Evolutionary conservation across 192 early-diverging fungal genomes (phyloP), one percentile per base, ranked within the genome.

Genomic region (Backusella westeae): DNA sequence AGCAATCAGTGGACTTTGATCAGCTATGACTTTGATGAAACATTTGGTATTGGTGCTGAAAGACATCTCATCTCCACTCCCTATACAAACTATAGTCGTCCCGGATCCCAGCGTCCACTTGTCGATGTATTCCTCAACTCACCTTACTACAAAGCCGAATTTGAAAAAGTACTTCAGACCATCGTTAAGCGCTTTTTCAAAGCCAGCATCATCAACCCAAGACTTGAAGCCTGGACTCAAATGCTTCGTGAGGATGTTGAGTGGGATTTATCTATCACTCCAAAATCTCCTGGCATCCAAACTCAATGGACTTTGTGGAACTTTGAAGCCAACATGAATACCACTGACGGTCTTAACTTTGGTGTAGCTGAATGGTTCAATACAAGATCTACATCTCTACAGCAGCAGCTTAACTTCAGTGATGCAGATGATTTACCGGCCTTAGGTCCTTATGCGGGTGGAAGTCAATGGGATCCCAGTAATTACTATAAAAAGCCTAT

Each of bases 151-250:
- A 76, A 73, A 12, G 23, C 69, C 4, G 74, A 69, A 56, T 86
- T 86, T 49, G 85, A 86, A 65, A n/a, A 73, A 17, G 74, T 81
- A 23, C 73, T 86, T 10, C 76, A 78, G 44, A 80, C 83, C 0
- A 77, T 74, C 52, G 59, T 83, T 59, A 81, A 74, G 41, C 63
- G 75, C n/a, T 76, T 84, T 36, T 86, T 84, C 71, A 86, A 86
- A 70, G 81, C 83, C 26, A 53, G 53, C 0, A 70, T 82, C 9
- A 59, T 86, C 17, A 42, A 63, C 6, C 83, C 85, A 29, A 75
- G 81, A 14, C 26, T 86, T 6, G 76, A 84, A 35, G 81, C 71
- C 4, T 81, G 81, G 73, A 71, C 53, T 52, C 52, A 69, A 3
- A 82, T 86, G 83, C 75, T 86, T 34, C 34, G 74, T 34, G 79